Evolutionary conservation across 2,329 filamentous ascomycete genomes (phyloP).

Genomic region (Talaromyces atroroseus): DNA sequence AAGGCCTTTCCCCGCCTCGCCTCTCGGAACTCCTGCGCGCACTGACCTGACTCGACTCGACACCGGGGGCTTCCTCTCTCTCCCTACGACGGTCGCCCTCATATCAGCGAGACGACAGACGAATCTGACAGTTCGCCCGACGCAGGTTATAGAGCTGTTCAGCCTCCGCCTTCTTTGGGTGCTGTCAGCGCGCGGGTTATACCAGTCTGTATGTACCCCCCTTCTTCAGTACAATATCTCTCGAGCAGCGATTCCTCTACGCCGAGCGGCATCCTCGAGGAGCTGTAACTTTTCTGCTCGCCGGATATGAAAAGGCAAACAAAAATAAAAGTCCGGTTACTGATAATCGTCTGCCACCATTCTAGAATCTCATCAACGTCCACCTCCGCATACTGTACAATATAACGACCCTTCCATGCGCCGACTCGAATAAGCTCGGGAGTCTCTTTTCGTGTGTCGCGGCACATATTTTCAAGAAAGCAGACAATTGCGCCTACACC

Average conservation of each 20-base stretch:
- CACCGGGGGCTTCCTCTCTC: background rate
- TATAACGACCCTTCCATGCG: slow-evolving; percentile 6
- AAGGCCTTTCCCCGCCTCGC: background rate
- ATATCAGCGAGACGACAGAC: background rate
- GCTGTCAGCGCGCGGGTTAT: background rate
- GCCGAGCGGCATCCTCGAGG: background rate
- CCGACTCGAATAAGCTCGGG: slow-evolving; percentile 1
- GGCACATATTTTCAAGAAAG: background rate
- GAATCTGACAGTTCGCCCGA: background rate
- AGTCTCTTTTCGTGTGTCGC: background rate
- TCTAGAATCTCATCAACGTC: background rate
- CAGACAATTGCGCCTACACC: background rate
- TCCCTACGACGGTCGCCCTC: background rate
- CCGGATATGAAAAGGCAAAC: background rate
- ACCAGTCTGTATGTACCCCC: background rate
- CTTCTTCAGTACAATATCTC: background rate
- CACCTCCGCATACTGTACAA: background rate
- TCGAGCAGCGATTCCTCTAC: background rate
- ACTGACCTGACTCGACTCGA: background rate
- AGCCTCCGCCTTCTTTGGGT: background rate
- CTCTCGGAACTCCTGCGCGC: background rate
- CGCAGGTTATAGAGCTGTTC: background rate
- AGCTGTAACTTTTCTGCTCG: background rate
- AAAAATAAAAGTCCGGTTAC: background rate
- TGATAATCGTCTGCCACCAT: background rate